These are phyloP conservation scores for Pilobolus umbonatus DNA, from an alignment of 192 early-diverging fungal species.

Conservation along the genomic window DNA sequence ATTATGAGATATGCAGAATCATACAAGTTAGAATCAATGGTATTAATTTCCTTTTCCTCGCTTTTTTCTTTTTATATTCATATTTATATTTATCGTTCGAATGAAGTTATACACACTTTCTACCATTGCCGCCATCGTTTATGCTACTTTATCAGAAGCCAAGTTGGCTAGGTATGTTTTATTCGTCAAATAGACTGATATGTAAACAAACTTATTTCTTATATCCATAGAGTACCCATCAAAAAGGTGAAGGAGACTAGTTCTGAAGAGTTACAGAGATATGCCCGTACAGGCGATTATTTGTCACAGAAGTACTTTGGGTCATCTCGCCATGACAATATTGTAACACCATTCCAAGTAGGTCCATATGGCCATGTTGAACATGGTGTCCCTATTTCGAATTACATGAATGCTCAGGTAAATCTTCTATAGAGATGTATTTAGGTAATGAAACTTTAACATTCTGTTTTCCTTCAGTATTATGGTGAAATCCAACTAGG, in stretches of 20 bases:
- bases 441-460: neutral
- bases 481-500: conserved; percentile 87
- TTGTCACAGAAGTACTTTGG: conserved; percentile 81
- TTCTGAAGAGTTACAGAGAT: conserved; percentile 56
- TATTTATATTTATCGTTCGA: neutral
- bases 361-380: conserved; percentile 51
- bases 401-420: conserved; percentile 91
- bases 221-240: conserved; percentile 43
- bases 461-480: conserved; percentile 54
- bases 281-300: conserved; percentile 58
- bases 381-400: conserved; percentile 79
- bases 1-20: neutral
- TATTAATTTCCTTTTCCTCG: neutral
- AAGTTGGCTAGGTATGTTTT: conserved; percentile 22
- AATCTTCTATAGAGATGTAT: neutral
- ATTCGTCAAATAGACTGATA: neutral
- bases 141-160: conserved; percentile 20
- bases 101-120: conserved; percentile 34
- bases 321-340: conserved; percentile 16
- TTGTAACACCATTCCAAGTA: conserved; percentile 37
- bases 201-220: neutral
- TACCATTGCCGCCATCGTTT: conserved; percentile 9
- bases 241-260: conserved; percentile 66
- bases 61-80: neutral
- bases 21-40: neutral